Conservation (phyloP, 1,139 yeast species). For the Taphrina pruni region DNA sequence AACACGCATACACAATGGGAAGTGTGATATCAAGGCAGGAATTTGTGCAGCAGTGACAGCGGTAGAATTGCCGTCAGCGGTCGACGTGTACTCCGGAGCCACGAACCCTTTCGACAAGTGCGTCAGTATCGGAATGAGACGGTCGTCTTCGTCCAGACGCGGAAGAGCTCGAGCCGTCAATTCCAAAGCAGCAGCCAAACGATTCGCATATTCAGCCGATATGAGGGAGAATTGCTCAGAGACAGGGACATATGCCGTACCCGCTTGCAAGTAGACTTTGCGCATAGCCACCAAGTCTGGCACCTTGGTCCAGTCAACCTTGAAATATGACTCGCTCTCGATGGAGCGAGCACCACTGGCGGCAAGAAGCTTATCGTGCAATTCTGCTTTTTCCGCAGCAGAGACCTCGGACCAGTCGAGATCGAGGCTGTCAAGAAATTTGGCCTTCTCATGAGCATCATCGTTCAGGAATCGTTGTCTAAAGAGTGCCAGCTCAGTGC, state of each 20-base stretch:
- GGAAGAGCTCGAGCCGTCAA: conserved; percentile 81
- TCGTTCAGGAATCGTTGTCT: conserved; percentile 70
- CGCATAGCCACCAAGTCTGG: conserved; percentile 74
- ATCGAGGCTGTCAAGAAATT: conserved; percentile 58
- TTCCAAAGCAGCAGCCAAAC: conserved; percentile 61
- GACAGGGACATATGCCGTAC: conserved; percentile 84
- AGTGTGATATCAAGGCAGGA: conserved; percentile 64
- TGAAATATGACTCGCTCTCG: conserved; percentile 68
- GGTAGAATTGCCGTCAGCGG: conserved; percentile 45
- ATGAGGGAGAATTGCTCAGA: conserved; percentile 75
- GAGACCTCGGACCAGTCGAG: conserved; percentile 74
- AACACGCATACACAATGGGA: conserved; percentile 81
- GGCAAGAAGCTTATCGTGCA: conserved; percentile 62
- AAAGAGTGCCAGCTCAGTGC: conserved; percentile 77
- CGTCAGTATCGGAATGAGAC: conserved; percentile 79
- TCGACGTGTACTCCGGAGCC: conserved; percentile 50
- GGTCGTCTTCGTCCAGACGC: conserved; percentile 86
- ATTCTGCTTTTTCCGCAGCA: conserved; percentile 63
- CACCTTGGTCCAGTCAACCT: conserved; percentile 85
- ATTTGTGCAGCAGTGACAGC: conserved; percentile 72
- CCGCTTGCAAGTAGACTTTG: conserved; percentile 67
- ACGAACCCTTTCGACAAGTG: conserved; percentile 76
- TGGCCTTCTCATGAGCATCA: conserved; percentile 71
- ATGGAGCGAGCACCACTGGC: conserved; percentile 50
- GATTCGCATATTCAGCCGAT: conserved; percentile 66